Base-by-base conservation (phyloP, 441 rosid species). In the Populus hybrid region DNA sequence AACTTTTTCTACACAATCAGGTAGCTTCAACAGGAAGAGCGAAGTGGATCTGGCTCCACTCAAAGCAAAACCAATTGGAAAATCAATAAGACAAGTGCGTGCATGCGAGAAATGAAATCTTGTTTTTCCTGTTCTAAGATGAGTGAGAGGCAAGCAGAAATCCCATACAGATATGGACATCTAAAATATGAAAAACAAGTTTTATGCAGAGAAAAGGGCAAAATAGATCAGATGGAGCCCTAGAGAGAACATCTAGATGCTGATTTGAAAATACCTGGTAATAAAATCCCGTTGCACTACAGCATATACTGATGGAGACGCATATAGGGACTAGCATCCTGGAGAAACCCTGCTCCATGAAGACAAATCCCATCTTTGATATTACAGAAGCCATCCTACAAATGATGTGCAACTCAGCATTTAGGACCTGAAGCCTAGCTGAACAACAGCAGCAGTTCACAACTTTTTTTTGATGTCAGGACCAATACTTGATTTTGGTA, bases 321-420 rank as follows among this genome's bases (percentile, higher is more conserved):
- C 97, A 95, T 78, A 89, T 36, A 76, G 98, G 99, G 81, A 91
- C 86, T 77, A 87, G 77, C 89, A 93, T 82, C 71, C 79, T 72
- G 21, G 97, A 86, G 84, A 88, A 91, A n/a, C 97, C 95, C 75
- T 94, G 98, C 89, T 92, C 94, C 87, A 88, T 84, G 76, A 96
- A 92, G 69, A 94, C 87, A 79, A 95, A 95, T 76, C 97, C 99
- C 97, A 95, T 91, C 89, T 95, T 95, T 76, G 98, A 95, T 83
- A 95, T 88, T 71, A 95, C 99, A 70, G 99, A 94, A 67, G 99
- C 97, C 92, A 95, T 91, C 85, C 99, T 95, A 92, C 57, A 46
- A 4, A 46, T 46, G 57, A 46, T 14, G 16, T 46, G 16, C 87
- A 81, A 76, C 75, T 75, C 28, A 76, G 57, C 57, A 46, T 46